Percentiles rank a stretch among this genome's conserved stretches.
Evolutionary conservation across 805 yeast species (phyloP).

Genomic region (Cyberlindnera subsufficiens): DNA sequence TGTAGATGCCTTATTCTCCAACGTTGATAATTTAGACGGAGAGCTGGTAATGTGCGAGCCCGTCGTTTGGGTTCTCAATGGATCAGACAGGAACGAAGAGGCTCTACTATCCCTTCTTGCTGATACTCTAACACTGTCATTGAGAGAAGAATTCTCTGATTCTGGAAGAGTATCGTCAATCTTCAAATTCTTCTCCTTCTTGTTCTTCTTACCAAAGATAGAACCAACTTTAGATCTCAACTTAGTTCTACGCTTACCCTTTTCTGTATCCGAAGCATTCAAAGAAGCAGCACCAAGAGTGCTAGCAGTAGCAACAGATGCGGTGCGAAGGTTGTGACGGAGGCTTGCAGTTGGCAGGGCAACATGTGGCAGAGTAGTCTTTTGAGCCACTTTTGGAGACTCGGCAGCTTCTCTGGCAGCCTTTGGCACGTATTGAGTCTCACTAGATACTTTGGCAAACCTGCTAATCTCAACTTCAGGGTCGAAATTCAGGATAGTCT

Average conservation of each 20-base stretch:
- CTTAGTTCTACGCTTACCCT: slow-evolving; percentile 30
- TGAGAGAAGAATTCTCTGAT: slow-evolving; percentile 22
- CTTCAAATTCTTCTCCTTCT: slow-evolving; percentile 26
- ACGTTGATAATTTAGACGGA: slow-evolving; percentile 4
- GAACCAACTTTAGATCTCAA: slow-evolving; percentile 73
- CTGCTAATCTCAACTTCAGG: slow-evolving; percentile 55
- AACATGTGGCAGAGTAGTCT: not conserved
- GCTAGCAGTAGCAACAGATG: slow-evolving; percentile 15
- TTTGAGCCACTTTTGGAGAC: slow-evolving; percentile 12
- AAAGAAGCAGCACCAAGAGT: slow-evolving; percentile 5
- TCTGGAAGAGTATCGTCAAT: slow-evolving; percentile 16
- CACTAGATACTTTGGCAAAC: slow-evolving; percentile 40
- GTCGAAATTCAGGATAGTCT: slow-evolving; percentile 56
- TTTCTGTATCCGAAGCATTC: slow-evolving; percentile 10
- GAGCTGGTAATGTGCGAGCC: slow-evolving; percentile 6
- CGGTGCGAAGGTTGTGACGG: slow-evolving; percentile 6
- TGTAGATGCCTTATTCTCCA: slow-evolving; percentile 2
- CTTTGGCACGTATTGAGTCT: slow-evolving; percentile 19
- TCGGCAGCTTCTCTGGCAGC: slow-evolving; percentile 25
- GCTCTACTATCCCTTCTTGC: slow-evolving; percentile 15
- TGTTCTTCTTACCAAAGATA: slow-evolving; percentile 60
- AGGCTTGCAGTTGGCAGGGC: slow-evolving; percentile 2
- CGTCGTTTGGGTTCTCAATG: slow-evolving; percentile 4
- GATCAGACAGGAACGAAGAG: slow-evolving; percentile 15
- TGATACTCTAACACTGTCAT: slow-evolving; percentile 8